Conservation (phyloP, 2,329 filamentous ascomycete genomes). For the Pestalotiopsis fici region DNA sequence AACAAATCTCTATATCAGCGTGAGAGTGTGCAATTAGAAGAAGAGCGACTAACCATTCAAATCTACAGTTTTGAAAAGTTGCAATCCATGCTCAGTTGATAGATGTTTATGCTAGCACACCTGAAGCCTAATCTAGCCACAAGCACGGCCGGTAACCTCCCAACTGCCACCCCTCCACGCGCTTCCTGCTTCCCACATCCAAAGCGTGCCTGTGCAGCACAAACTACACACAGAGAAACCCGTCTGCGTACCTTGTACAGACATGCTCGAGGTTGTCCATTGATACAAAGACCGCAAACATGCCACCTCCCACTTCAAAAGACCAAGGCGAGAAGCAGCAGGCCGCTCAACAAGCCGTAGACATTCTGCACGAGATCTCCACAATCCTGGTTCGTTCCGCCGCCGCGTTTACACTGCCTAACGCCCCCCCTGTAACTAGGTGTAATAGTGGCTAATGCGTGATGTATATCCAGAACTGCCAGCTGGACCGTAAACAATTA, state of each 20-base stretch:
- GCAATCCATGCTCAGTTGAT: neutral
- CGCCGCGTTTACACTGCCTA: neutral
- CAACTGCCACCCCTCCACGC: conserved; percentile 5
- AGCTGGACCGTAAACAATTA: conserved; percentile 85
- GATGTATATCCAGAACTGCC: conserved; percentile 70
- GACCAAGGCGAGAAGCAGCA: conserved; percentile 66
- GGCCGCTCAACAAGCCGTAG: conserved; percentile 79
- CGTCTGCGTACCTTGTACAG: neutral
- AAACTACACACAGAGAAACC: neutral
- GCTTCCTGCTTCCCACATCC: neutral
- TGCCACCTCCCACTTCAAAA: conserved; percentile 33
- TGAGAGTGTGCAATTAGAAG: neutral
- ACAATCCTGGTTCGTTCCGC: conserved; percentile 77
- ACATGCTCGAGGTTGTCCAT: neutral
- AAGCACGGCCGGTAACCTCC: neutral
- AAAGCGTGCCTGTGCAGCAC: neutral
- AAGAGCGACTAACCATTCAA: neutral
- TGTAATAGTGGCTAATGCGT: neutral
- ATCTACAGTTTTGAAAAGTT: neutral
- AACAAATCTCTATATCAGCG: neutral
- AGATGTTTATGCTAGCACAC: neutral
- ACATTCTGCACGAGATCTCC: conserved; percentile 82
- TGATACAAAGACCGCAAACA: conserved; percentile 17
- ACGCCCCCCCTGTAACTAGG: neutral
- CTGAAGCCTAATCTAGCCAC: neutral